These are phyloP conservation scores for Penicillium sclerotiorum DNA, from an alignment of 2,329 filamentous ascomycete species.

Conservation along the genomic window DNA sequence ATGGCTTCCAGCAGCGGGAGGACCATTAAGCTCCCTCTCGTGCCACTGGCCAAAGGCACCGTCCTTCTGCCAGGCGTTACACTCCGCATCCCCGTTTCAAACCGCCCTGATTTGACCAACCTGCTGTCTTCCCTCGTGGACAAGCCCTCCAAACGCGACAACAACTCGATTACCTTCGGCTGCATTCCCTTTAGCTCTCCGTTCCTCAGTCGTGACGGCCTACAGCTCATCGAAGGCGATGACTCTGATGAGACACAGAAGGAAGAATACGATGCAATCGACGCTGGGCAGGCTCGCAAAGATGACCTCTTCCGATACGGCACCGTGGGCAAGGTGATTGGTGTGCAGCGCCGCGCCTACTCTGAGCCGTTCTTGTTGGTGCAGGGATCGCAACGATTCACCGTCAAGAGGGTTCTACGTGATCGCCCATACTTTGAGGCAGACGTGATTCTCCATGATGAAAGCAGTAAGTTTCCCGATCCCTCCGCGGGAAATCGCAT, in stretches of 20 bases:
- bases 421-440: constrained; percentile 87
- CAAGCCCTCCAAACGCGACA: constrained; percentile 64
- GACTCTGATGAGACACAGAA: constrained; percentile 53
- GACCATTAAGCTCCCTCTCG: constrained; percentile 65
- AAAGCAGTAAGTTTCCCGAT: constrained; percentile 58
- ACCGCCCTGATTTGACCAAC: constrained; percentile 84
- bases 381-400: constrained; percentile 78
- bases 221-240: constrained; percentile 70
- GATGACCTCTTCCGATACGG: constrained; percentile 81
- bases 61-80: constrained; percentile 86
- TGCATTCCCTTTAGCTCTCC: constrained; percentile 84
- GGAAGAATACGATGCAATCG: constrained; percentile 52
- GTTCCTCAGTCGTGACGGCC: constrained; percentile 71
- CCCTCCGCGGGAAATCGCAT: not conserved
- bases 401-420: constrained; percentile 71
- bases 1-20: constrained; percentile 44
- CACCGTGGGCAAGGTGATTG: constrained; percentile 76
- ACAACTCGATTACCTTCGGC: constrained; percentile 73
- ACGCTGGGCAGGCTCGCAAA: constrained; percentile 63
- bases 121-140: constrained; percentile 85
- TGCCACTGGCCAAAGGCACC: constrained; percentile 77
- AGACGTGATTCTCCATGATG: constrained; percentile 70
- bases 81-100: constrained; percentile 79
- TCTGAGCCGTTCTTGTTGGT: constrained; percentile 82
- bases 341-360: constrained; percentile 73